A percentile compares a stretch with the other conserved stretches of the same genome.
Conservation (phyloP, 2,329 filamentous ascomycete genomes). For the Colletotrichum liriopes region DNA sequence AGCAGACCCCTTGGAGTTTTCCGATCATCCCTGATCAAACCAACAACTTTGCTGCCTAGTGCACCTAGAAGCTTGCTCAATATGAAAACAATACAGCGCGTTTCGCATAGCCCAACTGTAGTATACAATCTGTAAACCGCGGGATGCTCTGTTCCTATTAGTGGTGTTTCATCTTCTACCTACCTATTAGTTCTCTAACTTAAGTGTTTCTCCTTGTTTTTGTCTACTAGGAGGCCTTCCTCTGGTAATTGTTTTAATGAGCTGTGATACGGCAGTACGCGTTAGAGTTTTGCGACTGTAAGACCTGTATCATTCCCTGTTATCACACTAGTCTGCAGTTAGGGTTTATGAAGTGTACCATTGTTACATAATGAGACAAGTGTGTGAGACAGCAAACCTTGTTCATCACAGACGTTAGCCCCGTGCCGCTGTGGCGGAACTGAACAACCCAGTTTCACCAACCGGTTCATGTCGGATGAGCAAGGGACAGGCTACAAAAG, state of each 20-base stretch:
- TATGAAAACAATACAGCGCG: not conserved
- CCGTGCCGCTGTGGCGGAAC: not conserved
- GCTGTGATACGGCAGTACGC: not conserved
- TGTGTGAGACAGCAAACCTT: not conserved
- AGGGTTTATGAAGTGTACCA: slow-evolving; percentile 34
- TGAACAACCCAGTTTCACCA: not conserved
- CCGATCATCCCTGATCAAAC: not conserved
- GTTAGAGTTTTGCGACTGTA: not conserved
- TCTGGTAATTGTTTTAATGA: not conserved
- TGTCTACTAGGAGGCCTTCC: too few species aligned
- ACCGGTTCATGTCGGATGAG: not conserved
- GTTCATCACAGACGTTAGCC: not conserved
- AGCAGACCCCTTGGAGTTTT: not conserved
- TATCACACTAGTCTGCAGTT: not conserved
- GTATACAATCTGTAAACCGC: too few species aligned
- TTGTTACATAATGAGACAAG: not conserved
- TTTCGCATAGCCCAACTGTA: too few species aligned
- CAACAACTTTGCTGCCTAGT: not conserved
- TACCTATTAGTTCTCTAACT: too few species aligned
- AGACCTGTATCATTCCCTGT: not conserved
- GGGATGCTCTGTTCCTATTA: too few species aligned
- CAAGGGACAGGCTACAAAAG: not conserved
- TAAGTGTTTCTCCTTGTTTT: not conserved
- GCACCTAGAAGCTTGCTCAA: not conserved
- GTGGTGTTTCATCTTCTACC: too few species aligned